Percentiles rank a stretch among this genome's conserved stretches.
These are phyloP conservation scores for Biancaea sappan DNA, from an alignment of 306 rosid species.

Conservation along the genomic window DNA sequence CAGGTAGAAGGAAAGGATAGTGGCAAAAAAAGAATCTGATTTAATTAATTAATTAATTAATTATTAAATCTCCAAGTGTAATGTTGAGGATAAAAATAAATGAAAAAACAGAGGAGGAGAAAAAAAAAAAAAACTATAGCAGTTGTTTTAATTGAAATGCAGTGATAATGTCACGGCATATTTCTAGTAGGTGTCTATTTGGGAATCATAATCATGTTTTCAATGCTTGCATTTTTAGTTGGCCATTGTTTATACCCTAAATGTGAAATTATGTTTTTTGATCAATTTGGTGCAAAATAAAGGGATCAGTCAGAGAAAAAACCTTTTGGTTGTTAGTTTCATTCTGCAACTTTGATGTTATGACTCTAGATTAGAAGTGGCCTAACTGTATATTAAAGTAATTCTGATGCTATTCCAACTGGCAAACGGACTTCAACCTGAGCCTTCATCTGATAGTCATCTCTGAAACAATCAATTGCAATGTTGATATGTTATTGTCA, in stretches of 20 bases:
- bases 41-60: too few relatives aligned
- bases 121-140: neutral
- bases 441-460: conserved; percentile 33
- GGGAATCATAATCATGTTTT: neutral
- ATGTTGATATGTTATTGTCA: conserved; percentile 20
- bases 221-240: neutral
- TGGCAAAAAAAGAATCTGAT: neutral
- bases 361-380: conserved; percentile 22
- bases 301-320: neutral
- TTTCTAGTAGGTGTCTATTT: conserved; percentile 11
- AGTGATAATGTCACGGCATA: neutral
- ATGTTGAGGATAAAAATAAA: neutral
- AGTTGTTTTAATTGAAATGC: neutral
- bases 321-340: neutral
- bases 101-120: too few relatives aligned
- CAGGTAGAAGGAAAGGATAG: neutral
- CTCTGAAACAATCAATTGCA: neutral
- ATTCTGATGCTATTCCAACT: neutral
- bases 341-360: conserved; percentile 21
- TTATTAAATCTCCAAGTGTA: too few relatives aligned
- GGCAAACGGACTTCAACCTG: conserved; percentile 16
- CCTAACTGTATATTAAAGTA: conserved; percentile 23
- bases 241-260: too few relatives aligned
- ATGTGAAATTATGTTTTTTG: too few relatives aligned
- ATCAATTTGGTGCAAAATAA: too few relatives aligned